phyloP scores from a whole-genome alignment of 2,329 filamentous ascomycete genomes.

The Didymella lethalis region DNA sequence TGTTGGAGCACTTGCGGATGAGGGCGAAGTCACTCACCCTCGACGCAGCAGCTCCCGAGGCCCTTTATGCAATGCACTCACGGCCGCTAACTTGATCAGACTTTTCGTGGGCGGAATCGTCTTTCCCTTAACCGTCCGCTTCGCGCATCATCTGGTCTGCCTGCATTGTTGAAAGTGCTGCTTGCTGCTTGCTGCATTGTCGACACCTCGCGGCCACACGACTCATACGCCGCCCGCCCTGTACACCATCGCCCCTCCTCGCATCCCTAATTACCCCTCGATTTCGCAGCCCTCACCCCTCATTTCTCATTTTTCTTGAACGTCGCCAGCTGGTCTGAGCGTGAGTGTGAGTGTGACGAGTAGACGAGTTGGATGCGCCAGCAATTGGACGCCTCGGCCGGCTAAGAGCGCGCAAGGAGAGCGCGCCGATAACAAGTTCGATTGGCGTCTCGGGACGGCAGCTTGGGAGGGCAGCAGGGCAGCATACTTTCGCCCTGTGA shows the following conservation, averaged over 20 bases:
- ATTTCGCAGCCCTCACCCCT: conserved; percentile 25
- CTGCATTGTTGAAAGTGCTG: conserved; percentile 27
- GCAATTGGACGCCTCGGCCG: conserved; percentile 32
- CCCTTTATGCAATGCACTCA: conserved; percentile 30
- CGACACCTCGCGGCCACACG: conserved; percentile 27
- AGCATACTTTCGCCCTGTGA: conserved; percentile 35
- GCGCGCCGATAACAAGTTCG: conserved; percentile 29
- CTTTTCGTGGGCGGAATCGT: conserved; percentile 28
- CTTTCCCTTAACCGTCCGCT: conserved; percentile 27
- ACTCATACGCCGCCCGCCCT: conserved; percentile 17
- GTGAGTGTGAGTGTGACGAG: conserved; percentile 41
- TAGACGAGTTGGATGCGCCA: conserved; percentile 40
- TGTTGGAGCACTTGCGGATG: conserved; percentile 13
- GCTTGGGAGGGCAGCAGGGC: conserved; percentile 9
- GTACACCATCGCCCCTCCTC: conserved; percentile 16
- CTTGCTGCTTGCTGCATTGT: conserved; percentile 13
- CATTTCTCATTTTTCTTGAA: conserved; percentile 22
- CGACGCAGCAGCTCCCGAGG: conserved; percentile 20
- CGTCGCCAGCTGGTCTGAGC: conserved; percentile 34
- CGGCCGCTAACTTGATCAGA: conserved; percentile 30
- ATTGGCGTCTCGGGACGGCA: conserved; percentile 30
- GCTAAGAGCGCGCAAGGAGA: conserved; percentile 35
- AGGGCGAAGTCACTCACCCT: conserved; percentile 20
- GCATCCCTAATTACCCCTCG: conserved; percentile 24
- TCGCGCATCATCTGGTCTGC: conserved; percentile 27